A percentile compares a stretch with the other conserved stretches of the same genome.
Evolutionary conservation across 371 early-diverging fungal genomes (phyloP).

Genomic region (Cokeromyces recurvatus): DNA sequence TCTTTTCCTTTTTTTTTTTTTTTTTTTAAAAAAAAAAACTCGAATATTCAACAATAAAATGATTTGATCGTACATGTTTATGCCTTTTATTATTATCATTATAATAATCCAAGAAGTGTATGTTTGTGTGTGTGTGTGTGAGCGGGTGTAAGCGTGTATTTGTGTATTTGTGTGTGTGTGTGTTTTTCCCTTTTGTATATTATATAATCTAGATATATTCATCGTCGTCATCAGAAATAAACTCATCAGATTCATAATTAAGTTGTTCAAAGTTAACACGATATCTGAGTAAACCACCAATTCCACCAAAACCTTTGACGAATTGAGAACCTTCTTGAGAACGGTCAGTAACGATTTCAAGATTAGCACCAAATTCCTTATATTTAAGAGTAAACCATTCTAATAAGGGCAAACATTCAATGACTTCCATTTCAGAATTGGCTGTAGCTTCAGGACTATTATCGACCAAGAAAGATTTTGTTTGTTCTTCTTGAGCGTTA

Average conservation of each 20-base stretch:
- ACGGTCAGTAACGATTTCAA: conserved; percentile 97
- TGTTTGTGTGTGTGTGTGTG: no score
- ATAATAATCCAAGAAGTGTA: no score
- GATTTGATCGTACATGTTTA: no score
- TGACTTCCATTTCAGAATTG: background rate
- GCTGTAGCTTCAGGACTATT: conserved; percentile 32
- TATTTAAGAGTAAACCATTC: conserved; percentile 99
- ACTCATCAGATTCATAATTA: conserved; percentile 39
- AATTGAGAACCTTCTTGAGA: conserved; percentile 99
- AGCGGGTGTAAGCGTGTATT: no score
- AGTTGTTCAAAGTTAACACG: conserved; percentile 82
- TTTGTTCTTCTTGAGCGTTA: conserved; percentile 81
- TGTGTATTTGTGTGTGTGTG: no score
- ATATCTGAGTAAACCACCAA: conserved; percentile 97
- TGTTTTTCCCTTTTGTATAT: no score
- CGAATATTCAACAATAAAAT: background rate
- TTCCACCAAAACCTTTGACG: conserved; percentile 99
- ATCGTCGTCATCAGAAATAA: conserved; percentile 31
- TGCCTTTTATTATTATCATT: no score
- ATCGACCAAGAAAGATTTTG: conserved; percentile 56
- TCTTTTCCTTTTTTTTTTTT: no score
- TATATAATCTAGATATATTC: conserved; percentile 10
- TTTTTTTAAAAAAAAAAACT: background rate
- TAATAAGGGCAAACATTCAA: conserved; percentile 78
- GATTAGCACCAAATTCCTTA: conserved; percentile 89